These are phyloP conservation scores for Cadophora sp. DNA, from an alignment of 2,329 filamentous ascomycete genomes.

Conservation along the genomic window DNA sequence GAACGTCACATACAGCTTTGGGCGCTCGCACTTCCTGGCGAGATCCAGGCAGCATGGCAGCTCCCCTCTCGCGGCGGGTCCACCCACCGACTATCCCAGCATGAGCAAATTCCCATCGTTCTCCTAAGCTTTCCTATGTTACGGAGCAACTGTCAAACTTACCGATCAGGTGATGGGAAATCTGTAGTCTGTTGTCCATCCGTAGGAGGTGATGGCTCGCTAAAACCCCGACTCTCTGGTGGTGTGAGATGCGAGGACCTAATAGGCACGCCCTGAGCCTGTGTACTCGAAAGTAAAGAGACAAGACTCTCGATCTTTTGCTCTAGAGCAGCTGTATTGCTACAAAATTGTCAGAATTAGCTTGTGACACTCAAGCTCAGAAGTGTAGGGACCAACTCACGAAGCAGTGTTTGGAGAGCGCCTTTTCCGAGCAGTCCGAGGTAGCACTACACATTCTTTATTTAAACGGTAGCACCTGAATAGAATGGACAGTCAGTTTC, in stretches of 20 bases:
- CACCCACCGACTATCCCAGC: background rate
- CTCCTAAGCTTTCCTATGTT: background rate
- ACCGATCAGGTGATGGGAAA: background rate
- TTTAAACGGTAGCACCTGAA: conserved; percentile 35
- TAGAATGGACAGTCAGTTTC: background rate
- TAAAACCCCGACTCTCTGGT: conserved; percentile 20
- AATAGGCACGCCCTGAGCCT: conserved; percentile 25
- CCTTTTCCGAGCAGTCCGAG: conserved; percentile 32
- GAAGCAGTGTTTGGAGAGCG: conserved; percentile 33
- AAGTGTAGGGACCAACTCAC: conserved; percentile 26
- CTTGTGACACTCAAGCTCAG: background rate
- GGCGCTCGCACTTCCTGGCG: background rate
- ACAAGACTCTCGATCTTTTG: conserved; percentile 39
- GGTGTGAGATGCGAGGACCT: conserved; percentile 22
- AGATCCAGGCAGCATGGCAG: background rate
- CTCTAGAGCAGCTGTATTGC: conserved; percentile 34
- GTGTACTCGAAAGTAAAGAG: conserved; percentile 32
- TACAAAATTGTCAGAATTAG: background rate
- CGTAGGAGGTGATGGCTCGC: conserved; percentile 18
- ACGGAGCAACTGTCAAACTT: background rate
- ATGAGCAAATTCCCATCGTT: background rate
- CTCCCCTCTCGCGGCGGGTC: background rate
- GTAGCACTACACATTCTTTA: conserved; percentile 33
- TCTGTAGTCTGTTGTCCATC: background rate
- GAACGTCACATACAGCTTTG: background rate